Conservation (phyloP, 1,284 basidiomycete species). For the Malassezia cuniculi region DNA sequence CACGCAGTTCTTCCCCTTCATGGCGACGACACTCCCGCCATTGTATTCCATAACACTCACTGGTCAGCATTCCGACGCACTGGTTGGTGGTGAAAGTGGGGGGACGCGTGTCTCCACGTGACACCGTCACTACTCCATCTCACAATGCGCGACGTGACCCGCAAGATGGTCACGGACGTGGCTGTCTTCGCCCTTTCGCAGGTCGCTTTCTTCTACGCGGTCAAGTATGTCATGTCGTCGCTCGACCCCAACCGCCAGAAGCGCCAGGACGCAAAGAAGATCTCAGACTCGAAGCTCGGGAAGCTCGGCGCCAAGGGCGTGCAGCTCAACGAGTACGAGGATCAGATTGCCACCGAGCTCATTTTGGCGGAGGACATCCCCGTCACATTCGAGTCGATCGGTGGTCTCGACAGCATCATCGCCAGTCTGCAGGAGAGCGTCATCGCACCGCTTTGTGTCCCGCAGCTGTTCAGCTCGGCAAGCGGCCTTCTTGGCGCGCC, state of each 20-base stretch:
- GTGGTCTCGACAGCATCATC: conserved; percentile 88
- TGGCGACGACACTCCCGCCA: conserved; percentile 95
- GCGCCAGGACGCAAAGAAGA: conserved; percentile 38
- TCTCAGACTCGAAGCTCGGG: conserved; percentile 35
- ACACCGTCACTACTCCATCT: no score
- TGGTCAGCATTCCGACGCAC: no score
- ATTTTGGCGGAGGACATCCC: conserved; percentile 49
- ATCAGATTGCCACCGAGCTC: conserved; percentile 51
- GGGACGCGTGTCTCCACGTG: no score
- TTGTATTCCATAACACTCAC: conserved; percentile 56
- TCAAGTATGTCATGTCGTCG: conserved; percentile 45
- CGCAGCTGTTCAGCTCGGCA: conserved; percentile 64
- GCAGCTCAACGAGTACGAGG: conserved; percentile 40
- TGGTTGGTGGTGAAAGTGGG: no score
- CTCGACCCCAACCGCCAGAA: conserved; percentile 45
- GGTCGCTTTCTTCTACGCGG: conserved; percentile 46
- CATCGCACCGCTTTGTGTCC: conserved; percentile 87
- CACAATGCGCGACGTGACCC: conserved; percentile 32
- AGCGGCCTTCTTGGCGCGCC: conserved; percentile 51
- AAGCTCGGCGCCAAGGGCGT: conserved; percentile 32
- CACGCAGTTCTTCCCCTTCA: conserved; percentile 97
- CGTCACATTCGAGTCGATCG: conserved; percentile 56
- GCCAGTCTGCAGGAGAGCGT: conserved; percentile 82
- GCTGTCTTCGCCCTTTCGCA: conserved; percentile 39
- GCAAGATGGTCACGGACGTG: conserved; percentile 40